Evolutionary conservation across 1,284 basidiomycete genomes (phyloP).

Genomic region (Ceratobasidium sp.): DNA sequence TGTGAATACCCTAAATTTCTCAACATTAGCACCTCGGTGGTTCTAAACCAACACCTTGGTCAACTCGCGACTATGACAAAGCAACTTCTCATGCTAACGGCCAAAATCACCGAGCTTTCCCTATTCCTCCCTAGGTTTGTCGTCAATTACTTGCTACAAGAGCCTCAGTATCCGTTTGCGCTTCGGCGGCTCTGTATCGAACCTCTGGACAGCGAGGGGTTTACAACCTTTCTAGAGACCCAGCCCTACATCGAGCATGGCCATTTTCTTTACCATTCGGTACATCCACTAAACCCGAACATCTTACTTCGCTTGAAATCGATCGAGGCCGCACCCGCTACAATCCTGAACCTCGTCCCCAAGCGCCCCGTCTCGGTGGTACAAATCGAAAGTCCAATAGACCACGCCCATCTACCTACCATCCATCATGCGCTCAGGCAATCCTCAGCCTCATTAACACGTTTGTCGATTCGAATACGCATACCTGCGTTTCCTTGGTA

Average conservation of each 20-base stretch:
- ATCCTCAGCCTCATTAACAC: too few species aligned
- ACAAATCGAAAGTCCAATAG: too few species aligned
- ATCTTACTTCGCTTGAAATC: too few species aligned
- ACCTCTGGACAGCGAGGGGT: not conserved
- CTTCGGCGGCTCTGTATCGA: not conserved
- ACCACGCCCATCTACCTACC: too few species aligned
- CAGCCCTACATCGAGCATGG: not conserved
- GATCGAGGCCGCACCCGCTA: too few species aligned
- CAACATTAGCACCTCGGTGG: not conserved
- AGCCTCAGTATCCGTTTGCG: not conserved
- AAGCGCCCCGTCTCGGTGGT: too few species aligned
- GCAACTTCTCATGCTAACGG: not conserved
- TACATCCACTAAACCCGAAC: not conserved
- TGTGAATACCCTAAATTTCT: not conserved
- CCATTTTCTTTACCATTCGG: not conserved
- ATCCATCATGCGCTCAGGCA: too few species aligned
- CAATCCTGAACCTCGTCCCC: too few species aligned
- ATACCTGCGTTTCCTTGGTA: too few species aligned
- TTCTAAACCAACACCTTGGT: too few species aligned
- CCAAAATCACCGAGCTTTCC: not conserved
- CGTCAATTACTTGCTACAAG: not conserved
- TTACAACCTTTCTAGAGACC: not conserved
- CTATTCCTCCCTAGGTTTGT: not conserved
- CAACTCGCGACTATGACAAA: not conserved
- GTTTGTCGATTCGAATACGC: too few species aligned